Evolutionary conservation across 768 basidiomycete genomes (phyloP).

Genomic region (Leucosporidium yakuticum): DNA sequence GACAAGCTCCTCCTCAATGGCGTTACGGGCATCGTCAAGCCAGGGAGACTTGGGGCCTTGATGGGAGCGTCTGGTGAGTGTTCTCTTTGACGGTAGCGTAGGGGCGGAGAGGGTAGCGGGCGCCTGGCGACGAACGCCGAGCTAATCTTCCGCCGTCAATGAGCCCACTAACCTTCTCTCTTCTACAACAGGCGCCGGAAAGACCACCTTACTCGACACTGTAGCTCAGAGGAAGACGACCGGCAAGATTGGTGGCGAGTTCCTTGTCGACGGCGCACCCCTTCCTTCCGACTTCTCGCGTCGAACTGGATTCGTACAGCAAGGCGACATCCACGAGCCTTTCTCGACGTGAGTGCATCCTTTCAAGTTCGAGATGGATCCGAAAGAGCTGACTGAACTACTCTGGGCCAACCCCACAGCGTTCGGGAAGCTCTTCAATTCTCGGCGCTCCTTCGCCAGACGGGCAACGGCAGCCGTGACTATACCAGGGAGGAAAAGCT

Average conservation of each 20-base stretch:
- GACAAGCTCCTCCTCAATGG: slow-evolving; percentile 21
- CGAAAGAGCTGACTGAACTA: not conserved
- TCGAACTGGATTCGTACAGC: slow-evolving; percentile 45
- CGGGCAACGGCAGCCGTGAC: slow-evolving; percentile 38
- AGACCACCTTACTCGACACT: slow-evolving; percentile 41
- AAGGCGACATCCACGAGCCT: slow-evolving; percentile 34
- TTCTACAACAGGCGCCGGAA: slow-evolving; percentile 38
- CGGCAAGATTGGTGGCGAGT: slow-evolving; percentile 47
- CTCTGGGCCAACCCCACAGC: not conserved
- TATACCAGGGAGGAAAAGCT: slow-evolving; percentile 40
- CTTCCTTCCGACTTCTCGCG: slow-evolving; percentile 45
- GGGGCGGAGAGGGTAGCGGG: not conserved
- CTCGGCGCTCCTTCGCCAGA: slow-evolving; percentile 46
- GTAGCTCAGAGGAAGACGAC: slow-evolving; percentile 40
- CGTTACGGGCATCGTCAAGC: slow-evolving; percentile 44
- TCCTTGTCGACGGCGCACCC: slow-evolving; percentile 46
- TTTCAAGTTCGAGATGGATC: too few species aligned
- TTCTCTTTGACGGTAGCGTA: not conserved
- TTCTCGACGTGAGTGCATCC: not conserved
- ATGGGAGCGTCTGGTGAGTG: slow-evolving; percentile 47
- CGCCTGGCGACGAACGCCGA: not conserved
- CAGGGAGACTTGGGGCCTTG: slow-evolving; percentile 46
- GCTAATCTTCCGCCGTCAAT: not conserved
- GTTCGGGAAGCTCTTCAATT: slow-evolving; percentile 37
- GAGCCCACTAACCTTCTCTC: not conserved